Base-by-base conservation (phyloP, 75 land plant species). In the Cunninghamia lanceolata region DNA sequence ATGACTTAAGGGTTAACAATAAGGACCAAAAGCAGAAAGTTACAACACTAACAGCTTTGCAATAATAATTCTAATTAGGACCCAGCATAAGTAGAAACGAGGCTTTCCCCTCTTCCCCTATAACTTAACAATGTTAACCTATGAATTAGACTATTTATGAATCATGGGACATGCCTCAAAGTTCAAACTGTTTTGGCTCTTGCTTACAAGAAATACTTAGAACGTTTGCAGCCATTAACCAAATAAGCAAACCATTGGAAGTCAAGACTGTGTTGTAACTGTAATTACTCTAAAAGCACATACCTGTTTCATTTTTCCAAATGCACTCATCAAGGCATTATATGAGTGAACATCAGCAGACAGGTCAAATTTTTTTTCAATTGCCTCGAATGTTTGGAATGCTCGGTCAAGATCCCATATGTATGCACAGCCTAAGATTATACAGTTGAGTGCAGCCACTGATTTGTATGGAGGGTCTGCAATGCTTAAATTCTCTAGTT, bases 361-460 rank as follows among this genome's bases (percentile, higher is more conserved):
- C 90, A 96, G 86, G 39, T 92, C 97, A 92, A 96, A 94, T 38
- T 89, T 84, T 40, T 87, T 85, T 39, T 85, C 87, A 6, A 98
- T 96, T 15, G 99, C 95, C 85, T 94, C 96, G 90, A 98, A 98
- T 14, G 99, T 98, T 80, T 98, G 96, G 83, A 95, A 98, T 71
- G 97, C 99, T 35, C 99, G 94, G 32, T 98, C 97, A 83, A 92
- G 88, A 87, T 98, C 99, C 99, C 99, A 98, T 75, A 92, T 90
- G 82, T 98, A 94, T 45, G 99, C 93, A 91, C 99, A 98, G 50
- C 99, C 99, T 74, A 92, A 86, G 45, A 98, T 92, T 13, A 98
- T 82, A 88, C 99, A 98, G 85, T 98, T 98, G n/a, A 98, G 85
- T 52, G 99, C 99, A 87, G 98, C 91, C 66, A 98, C 91, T 47